Conservation (phyloP, 2,329 filamentous ascomycete species). For the Orbilia quercus region DNA sequence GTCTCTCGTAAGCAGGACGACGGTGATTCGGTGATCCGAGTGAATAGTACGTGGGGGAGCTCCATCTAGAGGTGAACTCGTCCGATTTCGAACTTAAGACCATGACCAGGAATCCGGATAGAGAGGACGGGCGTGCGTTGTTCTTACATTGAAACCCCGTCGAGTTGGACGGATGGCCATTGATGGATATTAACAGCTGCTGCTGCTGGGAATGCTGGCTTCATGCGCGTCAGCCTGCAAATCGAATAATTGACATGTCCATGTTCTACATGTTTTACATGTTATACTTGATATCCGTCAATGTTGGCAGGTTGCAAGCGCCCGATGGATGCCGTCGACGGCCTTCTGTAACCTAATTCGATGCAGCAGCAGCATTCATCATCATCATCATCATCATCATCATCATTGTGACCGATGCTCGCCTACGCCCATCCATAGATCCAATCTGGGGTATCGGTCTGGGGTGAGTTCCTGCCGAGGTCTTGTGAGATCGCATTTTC, state of each 20-base stretch:
- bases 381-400: constrained; percentile 2
- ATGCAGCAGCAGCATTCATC: constrained; percentile 31
- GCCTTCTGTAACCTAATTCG: constrained; percentile 56
- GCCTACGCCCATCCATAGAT: not conserved
- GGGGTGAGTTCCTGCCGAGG: no score
- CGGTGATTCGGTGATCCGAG: constrained; percentile 11
- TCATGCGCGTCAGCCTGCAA: constrained; percentile 54
- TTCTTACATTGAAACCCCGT: constrained; percentile 22
- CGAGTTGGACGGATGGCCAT: constrained; percentile 1
- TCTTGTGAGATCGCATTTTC: no score
- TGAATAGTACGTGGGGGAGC: constrained; percentile 39
- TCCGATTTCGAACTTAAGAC: constrained; percentile 27
- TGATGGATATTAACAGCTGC: constrained; percentile 10
- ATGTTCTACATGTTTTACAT: constrained; percentile 13
- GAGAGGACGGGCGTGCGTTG: constrained; percentile 4
- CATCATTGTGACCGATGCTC: not conserved
- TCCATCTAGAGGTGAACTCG: constrained; percentile 50
- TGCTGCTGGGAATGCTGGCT: constrained; percentile 25
- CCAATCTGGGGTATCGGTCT: no score
- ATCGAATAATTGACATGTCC: constrained; percentile 33
- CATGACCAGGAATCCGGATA: not conserved
- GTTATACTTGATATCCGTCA: no score
- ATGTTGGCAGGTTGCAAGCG: constrained; percentile 24
- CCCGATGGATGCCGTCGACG: constrained; percentile 56
- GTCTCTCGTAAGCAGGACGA: constrained; percentile 25